Percentiles rank a stretch among this genome's conserved stretches.
Evolutionary conservation across 1,139 yeast species (phyloP).

Genomic region (Wickerhamomyces sp.): DNA sequence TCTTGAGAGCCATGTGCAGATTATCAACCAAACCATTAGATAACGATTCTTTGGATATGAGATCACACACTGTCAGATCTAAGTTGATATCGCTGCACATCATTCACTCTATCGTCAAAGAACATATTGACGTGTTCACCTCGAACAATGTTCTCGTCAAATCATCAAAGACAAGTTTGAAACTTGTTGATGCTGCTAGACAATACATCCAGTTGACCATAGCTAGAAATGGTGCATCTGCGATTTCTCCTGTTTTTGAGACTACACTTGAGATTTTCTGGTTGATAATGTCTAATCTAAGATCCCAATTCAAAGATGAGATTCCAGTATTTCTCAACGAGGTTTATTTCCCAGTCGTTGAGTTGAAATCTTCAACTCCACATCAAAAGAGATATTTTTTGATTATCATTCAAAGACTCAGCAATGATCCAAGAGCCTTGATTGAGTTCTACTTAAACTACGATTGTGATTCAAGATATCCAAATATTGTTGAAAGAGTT

Average conservation of each 20-base stretch:
- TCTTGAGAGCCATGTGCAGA: slow-evolving; percentile 92
- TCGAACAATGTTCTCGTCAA: slow-evolving; percentile 58
- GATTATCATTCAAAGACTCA: slow-evolving; percentile 69
- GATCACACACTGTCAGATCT: slow-evolving; percentile 88
- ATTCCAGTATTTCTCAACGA: slow-evolving; percentile 92
- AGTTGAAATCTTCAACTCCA: slow-evolving; percentile 83
- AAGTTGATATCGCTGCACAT: slow-evolving; percentile 84
- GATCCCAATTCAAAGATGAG: slow-evolving; percentile 86
- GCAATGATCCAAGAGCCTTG: slow-evolving; percentile 84
- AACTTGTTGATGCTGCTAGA: slow-evolving; percentile 74
- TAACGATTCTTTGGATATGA: slow-evolving; percentile 70
- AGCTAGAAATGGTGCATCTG: slow-evolving; percentile 90
- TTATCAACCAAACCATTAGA: slow-evolving; percentile 80
- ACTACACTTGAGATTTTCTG: slow-evolving; percentile 90
- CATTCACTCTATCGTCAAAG: slow-evolving; percentile 78
- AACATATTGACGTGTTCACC: slow-evolving; percentile 79
- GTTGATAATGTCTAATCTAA: slow-evolving; percentile 75
- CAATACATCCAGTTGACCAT: slow-evolving; percentile 79
- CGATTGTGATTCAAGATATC: slow-evolving; percentile 84
- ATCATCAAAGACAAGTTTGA: slow-evolving; percentile 53
- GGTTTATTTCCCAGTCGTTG: slow-evolving; percentile 90
- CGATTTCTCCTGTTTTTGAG: slow-evolving; percentile 88
- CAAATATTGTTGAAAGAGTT: slow-evolving; percentile 80
- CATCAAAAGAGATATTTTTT: slow-evolving; percentile 89
- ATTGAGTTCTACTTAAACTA: slow-evolving; percentile 92